Base-by-base conservation (phyloP, 768 basidiomycete genomes). In the Grammothele lineata region DNA sequence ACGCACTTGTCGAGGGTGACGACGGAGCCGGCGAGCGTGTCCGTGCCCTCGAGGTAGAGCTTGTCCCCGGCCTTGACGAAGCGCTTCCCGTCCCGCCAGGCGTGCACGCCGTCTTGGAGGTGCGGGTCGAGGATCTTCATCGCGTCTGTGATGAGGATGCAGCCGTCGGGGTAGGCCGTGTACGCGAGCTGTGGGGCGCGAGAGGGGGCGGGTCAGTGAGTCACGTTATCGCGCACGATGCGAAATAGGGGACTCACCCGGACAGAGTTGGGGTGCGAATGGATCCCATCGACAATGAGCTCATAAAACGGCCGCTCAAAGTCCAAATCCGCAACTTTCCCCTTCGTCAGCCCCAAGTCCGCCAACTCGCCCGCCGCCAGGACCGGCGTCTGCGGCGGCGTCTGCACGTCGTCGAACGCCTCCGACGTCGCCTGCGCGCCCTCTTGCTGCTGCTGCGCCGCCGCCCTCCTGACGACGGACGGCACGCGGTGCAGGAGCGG, bases 191-290 rank as follows among this genome's bases (percentile, higher is more conserved):
- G 58, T n/a, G n/a, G n/a, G n/a, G n/a, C n/a, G n/a, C 35, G 40
- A 19, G 36, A 43, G 18, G 33, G 22, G 40, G 34, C 17, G n/a
- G 17, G 9, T 38, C 5, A 50, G 33, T 18, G 35, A 30, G 27
- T 12, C 27, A 47, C 24, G 53, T 30, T 7, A 7, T 7, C 27
- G 27, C 27, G 27, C 7, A 7, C 7, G 23, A 18, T n/a, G 18
- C 26, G 17, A 8, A 39, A 14, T 32, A 32, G 9, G 30, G 15
- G 3, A 70, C 83, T 46, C 64, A 92, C 87, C 57, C 87, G 73
- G 47, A 94, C 87, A 36, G 89, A 89, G 62, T 92, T 89, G 14
- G 92, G 92, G 64, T 94, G 92, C 11, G 82, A 87, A 61, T 95
- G 92, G 44, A 92, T 80, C 1, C 92, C 92, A 62, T 95, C 92